phyloP scores from a whole-genome alignment of 306 rosid genomes.

The Purshia tridentata region DNA sequence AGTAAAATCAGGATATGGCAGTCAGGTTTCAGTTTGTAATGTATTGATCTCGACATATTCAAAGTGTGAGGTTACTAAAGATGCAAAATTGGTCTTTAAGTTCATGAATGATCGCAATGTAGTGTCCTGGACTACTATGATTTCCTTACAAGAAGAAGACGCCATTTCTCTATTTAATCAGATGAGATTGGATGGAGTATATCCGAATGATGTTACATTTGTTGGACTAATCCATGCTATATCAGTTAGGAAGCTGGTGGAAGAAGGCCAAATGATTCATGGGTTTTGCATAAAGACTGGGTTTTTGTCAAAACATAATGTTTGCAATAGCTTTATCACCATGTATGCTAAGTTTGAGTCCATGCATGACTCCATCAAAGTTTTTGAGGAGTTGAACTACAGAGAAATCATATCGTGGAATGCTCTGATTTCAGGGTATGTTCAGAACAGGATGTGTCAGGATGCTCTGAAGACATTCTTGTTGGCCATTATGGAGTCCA shows the following conservation, averaged over 20 bases:
- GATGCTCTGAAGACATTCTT: slow-evolving; percentile 63
- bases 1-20: slow-evolving; percentile 57
- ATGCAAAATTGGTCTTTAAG: slow-evolving; percentile 57
- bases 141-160: slow-evolving; percentile 62
- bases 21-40: slow-evolving; percentile 59
- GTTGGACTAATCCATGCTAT: slow-evolving; percentile 70
- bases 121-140: slow-evolving; percentile 82
- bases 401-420: slow-evolving; percentile 83
- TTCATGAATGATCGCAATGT: slow-evolving; percentile 59
- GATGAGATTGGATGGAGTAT: slow-evolving; percentile 65
- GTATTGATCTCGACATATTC: slow-evolving; percentile 77
- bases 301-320: slow-evolving; percentile 46
- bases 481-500: slow-evolving; percentile 49
- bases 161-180: slow-evolving; percentile 54
- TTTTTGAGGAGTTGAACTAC: slow-evolving; percentile 65
- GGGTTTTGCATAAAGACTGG: slow-evolving; percentile 58
- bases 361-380: slow-evolving; percentile 57
- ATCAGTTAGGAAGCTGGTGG: slow-evolving; percentile 46
- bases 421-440: slow-evolving; percentile 81
- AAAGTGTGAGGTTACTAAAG: slow-evolving; percentile 55
- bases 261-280: slow-evolving; percentile 61
- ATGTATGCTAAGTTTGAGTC: slow-evolving; percentile 77
- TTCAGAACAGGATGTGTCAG: slow-evolving; percentile 59
- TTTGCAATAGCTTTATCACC: slow-evolving; percentile 77
- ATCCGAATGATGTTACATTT: slow-evolving; percentile 79